Evolutionary conservation across 2,329 filamentous ascomycete genomes (phyloP), one percentile per base, ranked within the genome.

Genomic region (Dothiorella sarmentorum): DNA sequence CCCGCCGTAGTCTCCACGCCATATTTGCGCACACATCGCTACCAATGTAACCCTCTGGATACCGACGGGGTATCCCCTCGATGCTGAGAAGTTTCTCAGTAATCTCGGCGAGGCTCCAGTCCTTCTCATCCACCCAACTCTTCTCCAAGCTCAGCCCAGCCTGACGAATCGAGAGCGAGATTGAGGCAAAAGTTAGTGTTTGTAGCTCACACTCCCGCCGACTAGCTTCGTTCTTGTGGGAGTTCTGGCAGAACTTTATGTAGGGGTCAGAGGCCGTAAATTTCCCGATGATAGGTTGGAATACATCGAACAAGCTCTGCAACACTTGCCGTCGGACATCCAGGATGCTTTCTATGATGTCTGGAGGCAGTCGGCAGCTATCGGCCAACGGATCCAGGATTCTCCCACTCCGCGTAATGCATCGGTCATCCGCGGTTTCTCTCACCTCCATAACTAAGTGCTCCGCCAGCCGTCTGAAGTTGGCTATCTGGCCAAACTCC

Each of bases 341-440:
- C 20, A 44, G 7, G 20, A 44, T 44, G 42, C 42, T 44, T 11
- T 44, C 42, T 44, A 49, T 49, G 26, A 49, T 49, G n/a, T 49
- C 44, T 20, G 44, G 44, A 33, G 44, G 44, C n/a, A 49, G 17
- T 11, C 4, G 26, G 15, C n/a, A 18, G 24, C 10, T 15, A 7
- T 33, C 27, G 6, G 44, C 17, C 26, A 9, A 29, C 9, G 44
- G 44, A 33, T 49, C 44, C 9, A 49, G 27, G 9, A 49, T 33
- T 29, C 44, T 49, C 4, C 44, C 44, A 15, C 9, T 27, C 26
- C 4, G 15, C n/a, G 9, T 33, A 2, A 33, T 18, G 24, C 26
- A 49, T 13, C 18, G n/a, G 42, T 20, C 42, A 24, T 26, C 42
- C 15, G 1, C 11, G 11, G 20, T 27, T 20, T 11, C 11, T 17